Conservation (phyloP, 306 rosid genomes). For the Pterocarpus santalinus region DNA sequence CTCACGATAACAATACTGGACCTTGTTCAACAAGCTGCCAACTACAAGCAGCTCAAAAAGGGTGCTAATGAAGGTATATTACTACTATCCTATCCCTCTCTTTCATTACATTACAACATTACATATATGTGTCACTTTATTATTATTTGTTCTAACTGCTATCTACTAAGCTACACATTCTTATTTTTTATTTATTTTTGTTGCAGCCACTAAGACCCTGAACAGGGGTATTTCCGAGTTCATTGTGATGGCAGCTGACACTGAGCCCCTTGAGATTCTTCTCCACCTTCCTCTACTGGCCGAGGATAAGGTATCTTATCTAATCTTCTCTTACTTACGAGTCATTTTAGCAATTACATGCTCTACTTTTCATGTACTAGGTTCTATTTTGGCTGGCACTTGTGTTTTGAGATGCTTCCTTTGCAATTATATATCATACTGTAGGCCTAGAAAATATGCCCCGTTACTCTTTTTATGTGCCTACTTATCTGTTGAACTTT, state of each 20-base stretch:
- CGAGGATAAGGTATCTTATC: slow-evolving; percentile 76
- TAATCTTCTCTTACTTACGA: too few species aligned
- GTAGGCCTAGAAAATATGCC: too few species aligned
- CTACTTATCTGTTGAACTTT: too few species aligned
- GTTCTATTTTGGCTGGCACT: neutral
- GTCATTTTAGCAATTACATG: neutral
- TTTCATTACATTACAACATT: neutral
- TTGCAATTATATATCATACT: neutral
- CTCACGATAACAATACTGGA: slow-evolving; percentile 79
- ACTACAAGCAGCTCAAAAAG: slow-evolving; percentile 93
- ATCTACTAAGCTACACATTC: too few species aligned
- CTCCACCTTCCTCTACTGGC: slow-evolving; percentile 91
- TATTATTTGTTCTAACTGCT: neutral
- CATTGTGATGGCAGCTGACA: slow-evolving; percentile 87
- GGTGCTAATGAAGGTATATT: slow-evolving; percentile 88
- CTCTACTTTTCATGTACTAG: neutral
- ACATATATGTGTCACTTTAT: neutral
- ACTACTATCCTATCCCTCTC: neutral
- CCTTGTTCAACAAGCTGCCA: slow-evolving; percentile 91
- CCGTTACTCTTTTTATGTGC: too few species aligned
- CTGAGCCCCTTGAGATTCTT: slow-evolving; percentile 93
- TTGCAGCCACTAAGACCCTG: slow-evolving; percentile 87
- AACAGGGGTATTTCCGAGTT: slow-evolving; percentile 93
- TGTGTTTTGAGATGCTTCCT: neutral
- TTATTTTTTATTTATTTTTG: neutral